These are phyloP conservation scores for Globisporangium middletonii DNA, from an alignment of 352 stramenopile genomes.

Conservation along the genomic window DNA sequence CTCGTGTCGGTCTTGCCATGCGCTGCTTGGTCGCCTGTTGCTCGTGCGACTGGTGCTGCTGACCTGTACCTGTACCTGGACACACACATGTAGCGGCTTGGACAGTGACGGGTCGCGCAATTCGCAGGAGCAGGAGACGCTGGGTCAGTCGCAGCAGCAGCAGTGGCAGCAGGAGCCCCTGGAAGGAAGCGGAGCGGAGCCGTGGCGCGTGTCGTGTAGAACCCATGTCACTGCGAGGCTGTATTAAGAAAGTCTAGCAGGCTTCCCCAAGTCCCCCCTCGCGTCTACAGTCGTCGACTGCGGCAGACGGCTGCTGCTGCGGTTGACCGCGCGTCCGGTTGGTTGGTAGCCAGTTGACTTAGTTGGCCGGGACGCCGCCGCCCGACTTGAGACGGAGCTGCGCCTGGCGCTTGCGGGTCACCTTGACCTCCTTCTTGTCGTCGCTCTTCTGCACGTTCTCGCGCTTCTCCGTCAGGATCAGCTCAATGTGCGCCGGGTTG, in stretches of 20 bases:
- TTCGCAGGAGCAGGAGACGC: neutral
- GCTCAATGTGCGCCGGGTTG: conserved; percentile 98
- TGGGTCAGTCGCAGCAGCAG: neutral
- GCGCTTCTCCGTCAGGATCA: conserved; percentile 96
- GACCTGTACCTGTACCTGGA: neutral
- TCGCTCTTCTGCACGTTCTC: conserved; percentile 92
- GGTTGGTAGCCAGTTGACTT: conserved; percentile 27
- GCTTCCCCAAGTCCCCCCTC: conserved; percentile 27
- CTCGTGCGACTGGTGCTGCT: neutral
- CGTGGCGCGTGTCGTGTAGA: conserved; percentile 27
- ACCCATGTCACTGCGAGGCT: conserved; percentile 73
- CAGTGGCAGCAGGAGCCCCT: neutral
- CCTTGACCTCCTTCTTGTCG: conserved; percentile 78
- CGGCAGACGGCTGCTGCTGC: conserved; percentile 12
- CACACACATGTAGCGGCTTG: neutral
- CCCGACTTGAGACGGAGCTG: conserved; percentile 87
- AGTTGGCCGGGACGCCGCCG: conserved; percentile 79
- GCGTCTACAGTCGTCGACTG: conserved; percentile 36
- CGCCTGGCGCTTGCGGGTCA: conserved; percentile 86
- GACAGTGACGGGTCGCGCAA: neutral
- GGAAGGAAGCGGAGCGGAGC: too few relatives aligned
- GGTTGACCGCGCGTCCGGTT: conserved; percentile 1
- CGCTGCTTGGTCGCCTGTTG: neutral
- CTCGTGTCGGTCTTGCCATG: neutral
- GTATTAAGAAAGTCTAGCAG: conserved; percentile 73